Conservation (phyloP, 495 filamentous ascomycete genomes). For the Daldinia bambusicola region DNA sequence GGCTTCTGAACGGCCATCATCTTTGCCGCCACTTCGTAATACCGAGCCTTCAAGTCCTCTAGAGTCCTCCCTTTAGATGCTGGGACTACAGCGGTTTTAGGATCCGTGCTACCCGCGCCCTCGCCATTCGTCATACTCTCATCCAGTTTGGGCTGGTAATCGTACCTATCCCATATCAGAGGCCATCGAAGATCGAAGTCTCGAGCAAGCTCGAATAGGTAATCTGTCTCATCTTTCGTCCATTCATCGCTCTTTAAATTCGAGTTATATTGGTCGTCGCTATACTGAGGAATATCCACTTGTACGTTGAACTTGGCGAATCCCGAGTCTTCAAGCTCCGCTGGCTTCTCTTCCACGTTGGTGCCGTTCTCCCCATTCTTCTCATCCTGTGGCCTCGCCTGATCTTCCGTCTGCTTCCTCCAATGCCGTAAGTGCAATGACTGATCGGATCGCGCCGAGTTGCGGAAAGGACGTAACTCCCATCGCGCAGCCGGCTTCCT, state of each 20-base stretch:
- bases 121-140: constrained; percentile 42
- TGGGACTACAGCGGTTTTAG: constrained; percentile 59
- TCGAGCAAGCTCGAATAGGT: constrained; percentile 75
- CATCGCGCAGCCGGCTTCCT: constrained; percentile 72
- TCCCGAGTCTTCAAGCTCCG: constrained; percentile 58
- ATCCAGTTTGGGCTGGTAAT: constrained; percentile 67
- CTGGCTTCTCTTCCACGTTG: constrained; percentile 28
- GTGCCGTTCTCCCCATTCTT: constrained; percentile 27
- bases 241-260: constrained; percentile 79
- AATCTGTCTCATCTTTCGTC: constrained; percentile 93
- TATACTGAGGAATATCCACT: constrained; percentile 78
- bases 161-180: constrained; percentile 93
- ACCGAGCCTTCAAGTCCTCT: constrained; percentile 92
- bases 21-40: constrained; percentile 84
- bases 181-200: constrained; percentile 89
- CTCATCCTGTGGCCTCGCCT: constrained; percentile 36
- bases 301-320: constrained; percentile 87
- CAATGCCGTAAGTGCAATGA: constrained; percentile 74
- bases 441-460: constrained; percentile 62
- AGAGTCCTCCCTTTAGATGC: constrained; percentile 68
- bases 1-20: constrained; percentile 87
- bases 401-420: constrained; percentile 60
- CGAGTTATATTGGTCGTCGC: constrained; percentile 83
- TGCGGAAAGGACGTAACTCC: constrained; percentile 64
- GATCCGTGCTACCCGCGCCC: constrained; percentile 40